Evolutionary conservation across 2,329 filamentous ascomycete species (phyloP), one percentile per base, ranked within the genome.

Genomic region (Penicillium sp.): DNA sequence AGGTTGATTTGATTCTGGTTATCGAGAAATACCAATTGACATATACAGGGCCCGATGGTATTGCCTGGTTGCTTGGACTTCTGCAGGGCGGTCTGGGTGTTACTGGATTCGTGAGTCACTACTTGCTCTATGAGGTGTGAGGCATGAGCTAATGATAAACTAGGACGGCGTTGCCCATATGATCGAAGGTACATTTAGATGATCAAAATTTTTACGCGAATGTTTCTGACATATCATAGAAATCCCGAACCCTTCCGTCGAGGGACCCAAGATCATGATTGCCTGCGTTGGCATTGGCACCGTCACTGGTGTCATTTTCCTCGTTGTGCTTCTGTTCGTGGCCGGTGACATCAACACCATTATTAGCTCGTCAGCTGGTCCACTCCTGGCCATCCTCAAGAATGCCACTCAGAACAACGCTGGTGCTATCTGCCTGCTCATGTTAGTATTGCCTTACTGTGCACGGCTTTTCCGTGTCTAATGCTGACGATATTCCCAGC

Each of bases 181-280:
- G 75, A 79, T 81, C 39, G 78, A 81, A 63, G 65, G 67, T 69
- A 64, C 13, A 36, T 20, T 13, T 4, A 7, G 25, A 5, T 5
- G 16, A 3, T 11, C 13, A 11, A 14, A 10, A n/a, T 10, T 14
- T 38, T 1, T 22, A 9, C 10, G n/a, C 24, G 4, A 16, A 14
- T 11, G 7, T 31, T 16, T 44, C 47, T 61, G 36, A 65, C 28
- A 11, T 14, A 30, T n/a, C 28, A 18, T 33, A 68, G 74, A 76
- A 65, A 74, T 76, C 30, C 71, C 72, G 3, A 71, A 75, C 42
- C 66, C 70, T 20, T 65, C 81, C 1, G 71, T 79, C 1, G 77
- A 85, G 54, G 85, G 84, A 0, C 85, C 85, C 5, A 81, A 79
- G 56, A 85, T 87, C 51, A 86, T 88, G 84, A 76, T 87, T 11